Base-by-base conservation (phyloP, 306 rosid species). In the Lotus japonicus region DNA sequence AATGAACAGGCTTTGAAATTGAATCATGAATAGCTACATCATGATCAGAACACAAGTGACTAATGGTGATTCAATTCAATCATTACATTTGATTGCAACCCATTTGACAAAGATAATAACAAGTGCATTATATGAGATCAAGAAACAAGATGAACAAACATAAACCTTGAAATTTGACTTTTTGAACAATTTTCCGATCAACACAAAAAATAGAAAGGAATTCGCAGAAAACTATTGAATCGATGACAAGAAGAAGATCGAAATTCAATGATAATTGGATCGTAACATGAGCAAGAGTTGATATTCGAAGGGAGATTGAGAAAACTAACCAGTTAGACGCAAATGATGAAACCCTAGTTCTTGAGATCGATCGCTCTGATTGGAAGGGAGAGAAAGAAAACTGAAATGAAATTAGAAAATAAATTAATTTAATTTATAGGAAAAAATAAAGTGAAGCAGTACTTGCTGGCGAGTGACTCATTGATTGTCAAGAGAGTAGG, bases 321-420 rank as follows among this genome's bases (percentile, higher is more conserved):
- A 31, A 41, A 31, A 78, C 89, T 61, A 64, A 85, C 89, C 83
- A 65, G 55, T 1, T 58, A 23, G 72, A 52, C n/a, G 4, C 8
- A 42, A 57, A 66, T 12, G 5, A 49, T 4, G 71, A 78, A 79
- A 66, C 75, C 81, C 83, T 48, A 76, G 31, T 16, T 31, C 31
- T 61, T 33, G 28, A 58, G 84, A 84, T 62, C 36, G 36, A 84
- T 62, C 36, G 36, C 36, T 31, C 36, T 31, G 36, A 7, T 31
- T 31, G 36, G 36, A 31, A 31, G 36, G 7, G 36, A 31, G 36
- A 31, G 36, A 31, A 31, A 31, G 36, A 31, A 31, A 44, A 44
- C 49, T 44, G 49, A 12, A 14, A 42, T 42, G 12, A 7, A 9
- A 38, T n/a, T n/a, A n/a, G n/a, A n/a, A n/a, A n/a, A n/a, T n/a